Evolutionary conservation across 495 filamentous ascomycete species (phyloP).

Genomic region (Bombardia bombarda): DNA sequence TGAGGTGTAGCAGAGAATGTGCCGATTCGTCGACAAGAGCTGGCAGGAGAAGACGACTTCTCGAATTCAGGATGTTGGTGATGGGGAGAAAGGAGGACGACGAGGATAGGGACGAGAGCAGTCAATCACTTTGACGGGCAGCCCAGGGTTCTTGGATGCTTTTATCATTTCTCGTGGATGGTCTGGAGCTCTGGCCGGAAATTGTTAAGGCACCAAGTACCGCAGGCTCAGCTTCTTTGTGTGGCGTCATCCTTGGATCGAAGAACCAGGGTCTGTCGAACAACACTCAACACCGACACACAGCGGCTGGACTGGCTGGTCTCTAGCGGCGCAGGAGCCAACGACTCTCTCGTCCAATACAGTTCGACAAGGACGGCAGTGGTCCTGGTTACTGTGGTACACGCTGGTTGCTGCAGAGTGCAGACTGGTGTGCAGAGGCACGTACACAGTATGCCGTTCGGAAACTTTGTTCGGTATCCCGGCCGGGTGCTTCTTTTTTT

Average conservation of each 20-base stretch:
- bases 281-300: neutral
- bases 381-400: too few relatives aligned
- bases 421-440: too few relatives aligned
- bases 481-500: too few relatives aligned
- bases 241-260: conserved; percentile 7
- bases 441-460: too few relatives aligned
- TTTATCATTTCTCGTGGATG: conserved; percentile 13
- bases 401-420: too few relatives aligned
- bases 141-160: conserved; percentile 13
- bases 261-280: conserved; percentile 1
- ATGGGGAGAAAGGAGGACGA: neutral
- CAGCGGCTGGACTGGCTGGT: neutral
- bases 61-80: too few relatives aligned
- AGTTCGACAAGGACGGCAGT: too few relatives aligned
- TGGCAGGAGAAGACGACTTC: too few relatives aligned
- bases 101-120: neutral
- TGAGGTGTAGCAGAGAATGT: neutral
- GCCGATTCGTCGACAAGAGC: too few relatives aligned
- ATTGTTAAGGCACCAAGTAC: conserved; percentile 25
- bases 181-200: neutral
- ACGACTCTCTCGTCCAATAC: too few relatives aligned
- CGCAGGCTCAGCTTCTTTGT: conserved; percentile 10
- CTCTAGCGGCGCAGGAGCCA: conserved; percentile 1
- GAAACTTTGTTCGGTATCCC: too few relatives aligned
- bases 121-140: conserved; percentile 1